Percentiles rank a stretch among this genome's conserved stretches.
These are phyloP conservation scores for Talaromyces liani DNA, from an alignment of 495 filamentous ascomycete species.

Conservation along the genomic window DNA sequence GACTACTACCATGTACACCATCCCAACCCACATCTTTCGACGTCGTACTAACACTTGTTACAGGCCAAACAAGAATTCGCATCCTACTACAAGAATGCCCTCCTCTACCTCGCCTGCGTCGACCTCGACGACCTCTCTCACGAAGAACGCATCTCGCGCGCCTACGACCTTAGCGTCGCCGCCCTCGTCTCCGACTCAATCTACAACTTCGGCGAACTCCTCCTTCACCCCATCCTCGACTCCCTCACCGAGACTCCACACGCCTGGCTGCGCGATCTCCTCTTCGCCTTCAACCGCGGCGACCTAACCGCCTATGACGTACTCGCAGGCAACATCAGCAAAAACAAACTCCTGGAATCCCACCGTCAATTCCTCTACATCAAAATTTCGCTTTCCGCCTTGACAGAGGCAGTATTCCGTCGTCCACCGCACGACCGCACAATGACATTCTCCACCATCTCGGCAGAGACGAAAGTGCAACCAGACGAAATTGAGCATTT, in stretches of 20 bases:
- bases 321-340: conserved; percentile 66
- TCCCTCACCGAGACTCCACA: conserved; percentile 59
- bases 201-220: conserved; percentile 99
- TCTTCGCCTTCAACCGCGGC: conserved; percentile 96
- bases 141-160: conserved; percentile 67
- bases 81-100: conserved; percentile 91
- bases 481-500: conserved; percentile 91
- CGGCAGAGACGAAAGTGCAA: conserved; percentile 84
- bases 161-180: conserved; percentile 87
- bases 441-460: conserved; percentile 83
- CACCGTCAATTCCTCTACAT: conserved; percentile 81
- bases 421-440: conserved; percentile 91
- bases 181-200: conserved; percentile 89
- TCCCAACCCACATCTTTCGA: too few relatives aligned
- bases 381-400: conserved; percentile 92
- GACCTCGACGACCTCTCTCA: conserved; percentile 64
- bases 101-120: conserved; percentile 97
- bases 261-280: conserved; percentile 82
- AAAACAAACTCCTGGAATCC: conserved; percentile 68
- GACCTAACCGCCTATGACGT: conserved; percentile 82
- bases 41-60: not conserved
- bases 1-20: conserved; percentile 75
- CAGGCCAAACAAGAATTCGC: conserved; percentile 82
- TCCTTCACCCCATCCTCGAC: conserved; percentile 93
- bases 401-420: conserved; percentile 95